Percentiles rank a stretch among this genome's conserved stretches.
phyloP scores from a whole-genome alignment of 768 basidiomycete genomes.

The Hygrocybe punicea region DNA sequence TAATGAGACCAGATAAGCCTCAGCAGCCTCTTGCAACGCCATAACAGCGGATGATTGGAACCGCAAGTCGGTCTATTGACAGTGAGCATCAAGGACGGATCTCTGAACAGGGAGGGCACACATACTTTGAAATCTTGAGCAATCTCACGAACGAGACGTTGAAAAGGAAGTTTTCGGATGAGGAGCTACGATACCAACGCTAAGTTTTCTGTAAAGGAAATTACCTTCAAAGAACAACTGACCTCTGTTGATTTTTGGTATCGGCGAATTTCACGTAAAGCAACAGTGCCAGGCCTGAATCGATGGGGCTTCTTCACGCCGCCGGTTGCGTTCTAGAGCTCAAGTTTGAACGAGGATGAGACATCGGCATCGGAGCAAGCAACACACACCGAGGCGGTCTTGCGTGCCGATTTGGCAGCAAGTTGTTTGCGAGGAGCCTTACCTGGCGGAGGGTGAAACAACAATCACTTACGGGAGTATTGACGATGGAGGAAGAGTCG shows the following conservation, averaged over 20 bases:
- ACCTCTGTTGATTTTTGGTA: constrained; percentile 88
- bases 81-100: neutral
- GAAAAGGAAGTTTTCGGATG: constrained; percentile 91
- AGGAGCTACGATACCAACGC: constrained; percentile 44
- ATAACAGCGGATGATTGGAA: constrained; percentile 94
- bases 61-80: constrained; percentile 70
- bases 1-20: constrained; percentile 78
- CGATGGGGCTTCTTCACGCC: constrained; percentile 97
- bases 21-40: constrained; percentile 88
- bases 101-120: neutral
- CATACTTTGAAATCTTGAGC: constrained; percentile 88
- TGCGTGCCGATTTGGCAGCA: constrained; percentile 61
- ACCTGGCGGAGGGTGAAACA: constrained; percentile 30
- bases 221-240: too few relatives aligned
- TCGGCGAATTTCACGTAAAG: constrained; percentile 87
- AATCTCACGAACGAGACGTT: constrained; percentile 91
- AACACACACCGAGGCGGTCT: constrained; percentile 53
- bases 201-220: too few relatives aligned
- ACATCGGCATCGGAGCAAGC: constrained; percentile 27
- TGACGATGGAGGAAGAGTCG: constrained; percentile 20
- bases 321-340: constrained; percentile 60
- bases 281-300: constrained; percentile 86
- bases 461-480: neutral
- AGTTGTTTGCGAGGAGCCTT: constrained; percentile 85
- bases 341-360: constrained; percentile 29